A percentile compares a stretch with the other conserved stretches of the same genome.
phyloP scores from a whole-genome alignment of 306 rosid genomes.

The Malus domestica region DNA sequence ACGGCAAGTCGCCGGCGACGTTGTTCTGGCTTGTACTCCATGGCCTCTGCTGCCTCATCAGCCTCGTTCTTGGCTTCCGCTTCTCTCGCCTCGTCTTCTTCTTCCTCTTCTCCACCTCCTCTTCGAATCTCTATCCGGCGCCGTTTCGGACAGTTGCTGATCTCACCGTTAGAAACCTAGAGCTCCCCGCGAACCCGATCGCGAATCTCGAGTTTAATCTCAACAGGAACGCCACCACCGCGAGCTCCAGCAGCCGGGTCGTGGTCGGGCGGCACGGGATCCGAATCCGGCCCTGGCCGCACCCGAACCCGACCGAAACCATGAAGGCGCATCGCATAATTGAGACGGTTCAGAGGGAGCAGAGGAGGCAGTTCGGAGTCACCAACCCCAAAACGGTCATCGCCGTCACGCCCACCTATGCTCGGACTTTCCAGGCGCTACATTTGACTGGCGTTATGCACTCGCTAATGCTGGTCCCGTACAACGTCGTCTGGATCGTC shows the following conservation, averaged over 20 bases:
- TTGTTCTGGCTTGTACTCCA: constrained; percentile 84
- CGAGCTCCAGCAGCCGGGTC: constrained; percentile 54
- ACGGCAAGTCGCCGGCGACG: constrained; percentile 70
- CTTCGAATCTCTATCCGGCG: constrained; percentile 46
- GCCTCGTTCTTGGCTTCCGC: constrained; percentile 89
- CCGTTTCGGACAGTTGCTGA: constrained; percentile 66
- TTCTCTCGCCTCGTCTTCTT: constrained; percentile 96
- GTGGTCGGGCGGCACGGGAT: constrained; percentile 98
- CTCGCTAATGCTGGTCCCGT: constrained; percentile 80
- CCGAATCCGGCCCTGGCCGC: constrained; percentile 99
- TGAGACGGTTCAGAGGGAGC: constrained; percentile 86
- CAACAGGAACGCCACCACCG: constrained; percentile 31
- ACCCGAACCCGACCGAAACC: constrained; percentile 86
- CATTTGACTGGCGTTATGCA: constrained; percentile 94
- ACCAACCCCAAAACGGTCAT: constrained; percentile 71
- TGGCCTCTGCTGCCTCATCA: constrained; percentile 85
- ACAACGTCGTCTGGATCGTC: constrained; percentile 86
- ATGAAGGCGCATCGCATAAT: constrained; percentile 95
- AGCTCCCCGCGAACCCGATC: constrained; percentile 21
- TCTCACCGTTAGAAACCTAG: constrained; percentile 24
- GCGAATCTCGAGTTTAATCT: constrained; percentile 18
- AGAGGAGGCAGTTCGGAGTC: constrained; percentile 73
- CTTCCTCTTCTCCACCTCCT: constrained; percentile 68
- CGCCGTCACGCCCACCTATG: constrained; percentile 80
- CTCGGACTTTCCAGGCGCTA: constrained; percentile 83